phyloP scores from a whole-genome alignment of 2,329 filamentous ascomycete species.

The Diaporthe australafricana region DNA sequence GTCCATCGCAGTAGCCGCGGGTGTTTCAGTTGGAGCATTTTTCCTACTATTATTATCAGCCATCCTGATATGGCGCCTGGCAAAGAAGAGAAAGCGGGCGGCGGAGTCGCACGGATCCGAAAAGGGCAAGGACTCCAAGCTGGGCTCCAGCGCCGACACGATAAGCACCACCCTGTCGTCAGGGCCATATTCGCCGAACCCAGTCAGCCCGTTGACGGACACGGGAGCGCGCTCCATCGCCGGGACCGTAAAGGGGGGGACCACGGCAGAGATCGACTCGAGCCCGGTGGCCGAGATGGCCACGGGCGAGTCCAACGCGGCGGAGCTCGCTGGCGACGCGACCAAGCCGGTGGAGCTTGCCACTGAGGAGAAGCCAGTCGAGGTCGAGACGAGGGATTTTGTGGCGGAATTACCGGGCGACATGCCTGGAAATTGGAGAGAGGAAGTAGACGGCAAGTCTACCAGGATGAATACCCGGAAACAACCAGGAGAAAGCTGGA shows the following conservation, averaged over 20 bases:
- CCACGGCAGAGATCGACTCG: background rate
- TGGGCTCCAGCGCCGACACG: constrained; percentile 18
- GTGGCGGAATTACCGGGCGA: constrained; percentile 14
- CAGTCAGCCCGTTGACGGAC: constrained; percentile 10
- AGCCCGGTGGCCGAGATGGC: constrained; percentile 19
- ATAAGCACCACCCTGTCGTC: background rate
- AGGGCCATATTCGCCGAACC: background rate
- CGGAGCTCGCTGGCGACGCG: constrained; percentile 17
- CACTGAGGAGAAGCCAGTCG: constrained; percentile 10
- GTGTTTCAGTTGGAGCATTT: constrained; percentile 3
- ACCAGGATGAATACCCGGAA: constrained; percentile 11
- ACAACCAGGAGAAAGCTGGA: constrained; percentile 19
- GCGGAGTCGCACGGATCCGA: background rate
- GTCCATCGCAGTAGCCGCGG: background rate
- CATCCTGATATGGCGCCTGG: constrained; percentile 9
- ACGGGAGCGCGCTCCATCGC: background rate
- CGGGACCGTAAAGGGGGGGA: background rate
- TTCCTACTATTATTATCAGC: background rate
- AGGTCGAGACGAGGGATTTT: background rate
- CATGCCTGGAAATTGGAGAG: constrained; percentile 2
- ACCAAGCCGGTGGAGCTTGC: constrained; percentile 19
- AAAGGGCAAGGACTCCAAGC: background rate
- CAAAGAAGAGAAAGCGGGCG: constrained; percentile 7
- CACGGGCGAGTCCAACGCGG: constrained; percentile 4
- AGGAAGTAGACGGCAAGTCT: background rate